A percentile compares a stretch with the other conserved stretches of the same genome.
Evolutionary conservation across 2,329 filamentous ascomycete genomes (phyloP).

Genomic region (Leptodontidium sp.): DNA sequence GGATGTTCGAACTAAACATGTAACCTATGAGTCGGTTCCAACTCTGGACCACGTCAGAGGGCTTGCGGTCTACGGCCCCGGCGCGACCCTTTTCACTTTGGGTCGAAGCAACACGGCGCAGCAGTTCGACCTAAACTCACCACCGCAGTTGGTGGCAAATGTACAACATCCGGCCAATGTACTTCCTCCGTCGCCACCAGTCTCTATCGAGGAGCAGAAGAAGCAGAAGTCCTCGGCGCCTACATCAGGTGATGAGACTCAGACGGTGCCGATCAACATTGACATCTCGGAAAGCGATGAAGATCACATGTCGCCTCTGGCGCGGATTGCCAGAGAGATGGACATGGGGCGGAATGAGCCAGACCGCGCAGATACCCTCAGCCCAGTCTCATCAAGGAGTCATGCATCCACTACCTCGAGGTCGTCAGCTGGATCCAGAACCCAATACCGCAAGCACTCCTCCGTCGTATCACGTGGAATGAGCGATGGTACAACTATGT

Average conservation of each 20-base stretch:
- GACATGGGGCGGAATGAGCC: slow-evolving; percentile 50
- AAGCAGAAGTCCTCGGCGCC: slow-evolving; percentile 48
- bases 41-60: slow-evolving; percentile 83
- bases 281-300: slow-evolving; percentile 78
- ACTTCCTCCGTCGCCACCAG: slow-evolving; percentile 82
- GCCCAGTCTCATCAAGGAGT: slow-evolving; percentile 47
- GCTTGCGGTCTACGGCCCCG: slow-evolving; percentile 87
- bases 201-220: slow-evolving; percentile 77
- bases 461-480: slow-evolving; percentile 62
- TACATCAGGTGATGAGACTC: slow-evolving; percentile 44
- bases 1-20: slow-evolving; percentile 98
- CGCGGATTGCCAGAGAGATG: slow-evolving; percentile 77
- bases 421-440: slow-evolving; percentile 63
- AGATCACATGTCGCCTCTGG: slow-evolving; percentile 77
- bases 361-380: slow-evolving; percentile 44
- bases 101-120: slow-evolving; percentile 89
- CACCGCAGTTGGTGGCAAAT: slow-evolving; percentile 81
- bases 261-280: slow-evolving; percentile 63
- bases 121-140: slow-evolving; percentile 92
- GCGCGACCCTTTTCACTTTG: slow-evolving; percentile 90
- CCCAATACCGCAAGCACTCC: slow-evolving; percentile 52
- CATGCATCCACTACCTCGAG: slow-evolving; percentile 54
- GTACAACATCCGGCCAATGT: slow-evolving; percentile 85
- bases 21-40: slow-evolving; percentile 87
- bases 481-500: slow-evolving; percentile 74